Conservation (phyloP, 2,329 filamentous ascomycete species). For the Pseudogymnoascus sp. region DNA sequence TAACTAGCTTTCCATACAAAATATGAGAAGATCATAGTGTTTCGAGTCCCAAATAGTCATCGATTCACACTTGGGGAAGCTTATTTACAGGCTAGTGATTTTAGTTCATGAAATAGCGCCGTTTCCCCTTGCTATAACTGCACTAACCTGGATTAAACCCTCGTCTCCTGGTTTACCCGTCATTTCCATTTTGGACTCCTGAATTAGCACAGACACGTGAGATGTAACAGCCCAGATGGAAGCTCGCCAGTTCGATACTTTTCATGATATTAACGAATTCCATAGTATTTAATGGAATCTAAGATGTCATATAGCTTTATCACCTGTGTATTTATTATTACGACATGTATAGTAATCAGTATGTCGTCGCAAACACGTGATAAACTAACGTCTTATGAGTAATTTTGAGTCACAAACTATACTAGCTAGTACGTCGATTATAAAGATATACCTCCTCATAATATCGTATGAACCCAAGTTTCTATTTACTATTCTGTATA, state of each 20-base stretch:
- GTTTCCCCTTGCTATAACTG: not conserved
- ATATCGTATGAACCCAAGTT: not conserved
- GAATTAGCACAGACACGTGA: not conserved
- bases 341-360: too few species aligned
- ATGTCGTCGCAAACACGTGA: not conserved
- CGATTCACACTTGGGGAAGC: not conserved
- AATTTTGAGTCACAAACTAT: not conserved
- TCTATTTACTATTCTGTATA: not conserved
- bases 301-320: not conserved
- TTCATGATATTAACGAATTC: not conserved
- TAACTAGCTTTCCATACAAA: not conserved
- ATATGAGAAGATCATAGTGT: not conserved
- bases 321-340: not conserved
- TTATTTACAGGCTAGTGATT: not conserved
- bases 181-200: too few species aligned
- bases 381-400: not conserved
- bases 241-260: not conserved
- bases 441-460: not conserved
- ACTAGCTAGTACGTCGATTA: not conserved
- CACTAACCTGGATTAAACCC: not conserved
- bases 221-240: not conserved
- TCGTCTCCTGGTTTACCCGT: not conserved
- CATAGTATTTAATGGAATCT: not conserved
- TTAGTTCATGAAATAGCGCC: not conserved
- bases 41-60: not conserved